A percentile compares a stretch with the other conserved stretches of the same genome.
Evolutionary conservation across 768 basidiomycete species (phyloP).

Genomic region (Sarcodon sp.): DNA sequence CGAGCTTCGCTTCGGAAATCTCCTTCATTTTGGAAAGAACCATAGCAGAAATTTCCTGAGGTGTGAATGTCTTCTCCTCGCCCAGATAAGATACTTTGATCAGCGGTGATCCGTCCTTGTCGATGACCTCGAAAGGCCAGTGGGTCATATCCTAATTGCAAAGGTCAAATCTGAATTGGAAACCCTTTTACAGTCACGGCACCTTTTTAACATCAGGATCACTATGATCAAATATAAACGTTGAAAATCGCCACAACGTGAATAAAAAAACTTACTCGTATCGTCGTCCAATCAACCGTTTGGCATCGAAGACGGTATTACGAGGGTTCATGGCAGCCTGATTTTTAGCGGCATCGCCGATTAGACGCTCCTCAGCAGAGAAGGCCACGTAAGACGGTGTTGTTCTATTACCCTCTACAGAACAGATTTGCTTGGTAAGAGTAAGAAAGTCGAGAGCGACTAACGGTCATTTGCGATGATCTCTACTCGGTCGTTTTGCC

Average conservation of each 20-base stretch:
- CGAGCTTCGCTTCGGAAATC: conserved; percentile 97
- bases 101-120: conserved; percentile 93
- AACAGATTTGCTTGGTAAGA: neutral
- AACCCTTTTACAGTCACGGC: neutral
- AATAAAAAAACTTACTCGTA: conserved; percentile 56
- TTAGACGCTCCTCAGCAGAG: conserved; percentile 90
- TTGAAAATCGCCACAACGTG: neutral
- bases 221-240: conserved; percentile 23
- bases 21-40: conserved; percentile 99
- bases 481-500: conserved; percentile 99
- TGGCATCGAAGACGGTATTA: conserved; percentile 99
- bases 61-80: conserved; percentile 93
- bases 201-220: conserved; percentile 93
- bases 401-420: conserved; percentile 90
- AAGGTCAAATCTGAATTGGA: conserved; percentile 1
- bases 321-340: conserved; percentile 99
- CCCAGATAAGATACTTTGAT: conserved; percentile 93
- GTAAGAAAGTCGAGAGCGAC: conserved; percentile 17
- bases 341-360: conserved; percentile 98
- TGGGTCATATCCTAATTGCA: conserved; percentile 72
- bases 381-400: conserved; percentile 99
- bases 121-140: conserved; percentile 97
- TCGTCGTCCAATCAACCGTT: conserved; percentile 95
- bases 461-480: conserved; percentile 96
- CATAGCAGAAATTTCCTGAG: conserved; percentile 99